A percentile compares a stretch with the other conserved stretches of the same genome.
phyloP scores from a whole-genome alignment of 2,329 filamentous ascomycete genomes.

The Xylaria sp. region DNA sequence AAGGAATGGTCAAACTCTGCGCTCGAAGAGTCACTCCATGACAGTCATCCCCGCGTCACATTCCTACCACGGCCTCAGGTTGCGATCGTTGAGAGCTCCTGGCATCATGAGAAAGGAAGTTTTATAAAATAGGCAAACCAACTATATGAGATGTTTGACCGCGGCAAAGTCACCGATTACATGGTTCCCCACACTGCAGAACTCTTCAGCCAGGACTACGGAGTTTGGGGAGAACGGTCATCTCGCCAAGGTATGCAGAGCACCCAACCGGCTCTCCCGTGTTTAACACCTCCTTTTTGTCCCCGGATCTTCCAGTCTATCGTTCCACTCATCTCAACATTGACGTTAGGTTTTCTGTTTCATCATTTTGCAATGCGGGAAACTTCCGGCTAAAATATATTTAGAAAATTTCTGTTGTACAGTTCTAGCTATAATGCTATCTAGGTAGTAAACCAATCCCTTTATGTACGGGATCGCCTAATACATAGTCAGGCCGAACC shows the following conservation, averaged over 20 bases:
- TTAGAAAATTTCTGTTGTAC: too few species aligned
- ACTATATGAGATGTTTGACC: constrained; percentile 11
- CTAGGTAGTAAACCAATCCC: too few species aligned
- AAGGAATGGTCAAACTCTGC: background rate
- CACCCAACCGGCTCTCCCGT: background rate
- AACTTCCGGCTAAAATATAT: too few species aligned
- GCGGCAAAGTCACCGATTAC: constrained; percentile 47
- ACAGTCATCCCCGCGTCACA: constrained; percentile 10
- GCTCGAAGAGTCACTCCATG: background rate
- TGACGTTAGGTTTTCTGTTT: too few species aligned
- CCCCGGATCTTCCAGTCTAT: too few species aligned
- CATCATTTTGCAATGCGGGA: too few species aligned
- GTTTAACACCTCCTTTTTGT: constrained; percentile 17
- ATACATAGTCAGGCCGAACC: too few species aligned
- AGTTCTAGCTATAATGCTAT: too few species aligned
- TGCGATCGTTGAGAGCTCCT: constrained; percentile 4
- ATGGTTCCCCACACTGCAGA: constrained; percentile 52
- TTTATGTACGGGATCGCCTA: too few species aligned
- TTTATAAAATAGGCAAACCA: constrained; percentile 13
- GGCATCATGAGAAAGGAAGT: background rate
- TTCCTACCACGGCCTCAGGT: constrained; percentile 7
- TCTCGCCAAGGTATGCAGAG: constrained; percentile 8
- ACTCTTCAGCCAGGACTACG: constrained; percentile 54
- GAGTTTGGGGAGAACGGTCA: constrained; percentile 34
- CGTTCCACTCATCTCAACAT: too few species aligned